phyloP scores from a whole-genome alignment of 805 yeast species.

The Yarrowia alimentaria region DNA sequence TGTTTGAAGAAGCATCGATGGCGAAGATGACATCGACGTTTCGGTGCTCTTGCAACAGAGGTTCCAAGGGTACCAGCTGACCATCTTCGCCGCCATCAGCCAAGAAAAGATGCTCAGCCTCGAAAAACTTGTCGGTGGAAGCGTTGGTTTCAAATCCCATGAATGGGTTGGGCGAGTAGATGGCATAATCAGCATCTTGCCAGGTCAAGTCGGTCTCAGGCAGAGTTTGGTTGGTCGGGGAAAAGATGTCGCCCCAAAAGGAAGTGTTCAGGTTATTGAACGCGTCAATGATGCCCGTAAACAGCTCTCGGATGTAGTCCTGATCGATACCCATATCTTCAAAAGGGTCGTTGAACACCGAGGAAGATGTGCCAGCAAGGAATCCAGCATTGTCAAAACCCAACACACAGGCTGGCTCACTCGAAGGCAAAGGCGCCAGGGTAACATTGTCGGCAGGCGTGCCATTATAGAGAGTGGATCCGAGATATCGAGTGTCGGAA shows the following conservation, averaged over 20 bases:
- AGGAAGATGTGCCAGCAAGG: constrained; percentile 11
- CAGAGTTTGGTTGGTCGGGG: neutral
- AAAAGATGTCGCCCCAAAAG: neutral
- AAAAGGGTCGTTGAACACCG: constrained; percentile 3
- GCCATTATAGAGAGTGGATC: constrained; percentile 63
- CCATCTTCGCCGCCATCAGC: constrained; percentile 75
- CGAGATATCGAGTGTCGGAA: constrained; percentile 63
- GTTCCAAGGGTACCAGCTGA: constrained; percentile 63
- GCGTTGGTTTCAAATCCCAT: neutral
- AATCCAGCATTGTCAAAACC: constrained; percentile 16
- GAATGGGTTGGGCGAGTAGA: constrained; percentile 11
- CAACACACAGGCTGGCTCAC: neutral
- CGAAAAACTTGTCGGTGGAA: constrained; percentile 5
- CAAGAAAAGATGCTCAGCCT: constrained; percentile 45
- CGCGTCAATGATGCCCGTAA: constrained; percentile 5
- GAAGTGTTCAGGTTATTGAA: constrained; percentile 1
- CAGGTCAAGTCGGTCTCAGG: constrained; percentile 14
- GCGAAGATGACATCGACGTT: constrained; percentile 65
- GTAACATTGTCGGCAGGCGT: constrained; percentile 29
- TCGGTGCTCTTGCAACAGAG: constrained; percentile 61
- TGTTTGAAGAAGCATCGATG: constrained; percentile 39
- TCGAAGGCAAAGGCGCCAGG: neutral
- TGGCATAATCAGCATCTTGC: constrained; percentile 10
- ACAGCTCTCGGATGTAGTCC: constrained; percentile 14
- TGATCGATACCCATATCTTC: constrained; percentile 6